A percentile compares a stretch with the other conserved stretches of the same genome.
These are phyloP conservation scores for Alternaria brassicae DNA, from an alignment of 2,329 filamentous ascomycete species.

Conservation along the genomic window DNA sequence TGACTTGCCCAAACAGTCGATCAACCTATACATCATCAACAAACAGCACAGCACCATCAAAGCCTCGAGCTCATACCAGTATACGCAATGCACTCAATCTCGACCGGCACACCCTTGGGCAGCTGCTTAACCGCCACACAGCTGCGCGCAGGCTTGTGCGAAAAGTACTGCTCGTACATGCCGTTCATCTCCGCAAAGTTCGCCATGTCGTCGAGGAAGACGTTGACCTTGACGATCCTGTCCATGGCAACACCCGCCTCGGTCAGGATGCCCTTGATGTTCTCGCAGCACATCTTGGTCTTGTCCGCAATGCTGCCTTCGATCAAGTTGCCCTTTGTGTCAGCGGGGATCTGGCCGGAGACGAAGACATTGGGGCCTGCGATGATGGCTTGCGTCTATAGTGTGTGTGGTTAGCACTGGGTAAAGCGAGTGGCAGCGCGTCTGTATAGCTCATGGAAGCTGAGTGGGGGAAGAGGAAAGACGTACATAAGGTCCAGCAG, in stretches of 20 bases:
- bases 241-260: constrained; percentile 79
- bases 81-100: constrained; percentile 86
- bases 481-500: constrained; percentile 55
- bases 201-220: constrained; percentile 91
- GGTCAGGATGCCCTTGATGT: constrained; percentile 82
- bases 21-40: constrained; percentile 27
- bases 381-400: constrained; percentile 65
- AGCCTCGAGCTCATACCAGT: constrained; percentile 40
- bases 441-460: neutral
- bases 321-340: constrained; percentile 66
- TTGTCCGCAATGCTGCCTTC: constrained; percentile 71
- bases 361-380: constrained; percentile 73
- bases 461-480: neutral
- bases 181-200: constrained; percentile 88
- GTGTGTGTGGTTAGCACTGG: neutral
- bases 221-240: constrained; percentile 79
- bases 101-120: constrained; percentile 83
- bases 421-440: neutral
- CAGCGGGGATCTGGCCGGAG: constrained; percentile 79
- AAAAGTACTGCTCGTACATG: constrained; percentile 82
- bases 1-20: neutral
- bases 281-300: constrained; percentile 75
- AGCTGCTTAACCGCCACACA: constrained; percentile 91
- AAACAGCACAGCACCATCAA: constrained; percentile 12
- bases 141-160: constrained; percentile 83